Conservation (phyloP, 495 filamentous ascomycete genomes). For the Hypoxylon fuscum region DNA sequence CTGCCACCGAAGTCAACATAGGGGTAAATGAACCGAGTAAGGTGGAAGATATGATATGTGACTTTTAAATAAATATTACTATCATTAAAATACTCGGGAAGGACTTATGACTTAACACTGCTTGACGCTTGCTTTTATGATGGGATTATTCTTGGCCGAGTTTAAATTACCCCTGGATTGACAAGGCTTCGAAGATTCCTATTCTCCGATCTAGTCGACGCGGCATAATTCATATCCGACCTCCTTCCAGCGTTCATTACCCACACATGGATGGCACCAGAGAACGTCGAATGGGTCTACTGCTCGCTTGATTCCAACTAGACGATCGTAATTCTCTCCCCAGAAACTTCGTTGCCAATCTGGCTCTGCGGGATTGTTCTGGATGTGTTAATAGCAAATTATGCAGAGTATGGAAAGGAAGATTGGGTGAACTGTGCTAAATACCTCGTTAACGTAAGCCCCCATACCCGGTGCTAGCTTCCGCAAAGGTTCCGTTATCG, state of each 20-base stretch:
- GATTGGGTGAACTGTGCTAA: not conserved
- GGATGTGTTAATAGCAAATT: constrained; percentile 20
- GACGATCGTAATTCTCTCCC: constrained; percentile 58
- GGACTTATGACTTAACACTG: too few species aligned
- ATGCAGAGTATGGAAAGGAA: not conserved
- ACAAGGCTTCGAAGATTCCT: not conserved
- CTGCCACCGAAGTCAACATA: constrained; percentile 46
- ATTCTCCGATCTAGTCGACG: constrained; percentile 6
- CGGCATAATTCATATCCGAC: constrained; percentile 47
- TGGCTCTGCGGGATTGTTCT: constrained; percentile 60
- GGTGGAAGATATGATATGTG: too few species aligned
- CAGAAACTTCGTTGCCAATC: constrained; percentile 61
- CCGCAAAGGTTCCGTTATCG: constrained; percentile 51
- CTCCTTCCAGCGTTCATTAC: constrained; percentile 66
- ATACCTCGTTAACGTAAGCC: constrained; percentile 55
- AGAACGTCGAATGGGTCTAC: constrained; percentile 68
- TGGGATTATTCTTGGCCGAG: too few species aligned
- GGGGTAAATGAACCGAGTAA: not conserved
- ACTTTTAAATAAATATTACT: too few species aligned
- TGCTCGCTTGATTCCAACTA: constrained; percentile 58
- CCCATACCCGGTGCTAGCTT: constrained; percentile 49
- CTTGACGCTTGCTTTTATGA: too few species aligned
- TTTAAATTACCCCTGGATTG: not conserved
- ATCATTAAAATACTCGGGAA: too few species aligned
- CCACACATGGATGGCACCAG: constrained; percentile 68